Evolutionary conservation across 805 yeast species (phyloP).

Genomic region (Metschnikowia borealis): DNA sequence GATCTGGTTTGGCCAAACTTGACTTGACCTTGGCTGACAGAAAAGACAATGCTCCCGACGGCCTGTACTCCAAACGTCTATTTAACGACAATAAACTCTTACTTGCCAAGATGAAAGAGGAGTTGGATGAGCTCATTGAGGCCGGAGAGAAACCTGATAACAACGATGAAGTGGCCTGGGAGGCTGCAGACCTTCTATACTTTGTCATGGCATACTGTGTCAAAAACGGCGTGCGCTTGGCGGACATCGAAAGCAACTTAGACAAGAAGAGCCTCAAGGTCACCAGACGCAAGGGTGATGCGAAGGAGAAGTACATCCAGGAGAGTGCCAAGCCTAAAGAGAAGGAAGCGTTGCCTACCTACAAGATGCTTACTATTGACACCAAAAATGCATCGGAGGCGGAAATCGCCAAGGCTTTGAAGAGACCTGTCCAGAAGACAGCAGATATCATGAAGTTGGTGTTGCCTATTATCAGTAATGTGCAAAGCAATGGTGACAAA

Average conservation of each 20-base stretch:
- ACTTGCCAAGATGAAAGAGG: constrained; percentile 87
- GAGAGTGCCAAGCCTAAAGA: constrained; percentile 9
- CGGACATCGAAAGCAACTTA: constrained; percentile 80
- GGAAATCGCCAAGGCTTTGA: constrained; percentile 56
- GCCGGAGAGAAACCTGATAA: constrained; percentile 50
- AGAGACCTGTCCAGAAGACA: constrained; percentile 94
- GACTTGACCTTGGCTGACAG: constrained; percentile 66
- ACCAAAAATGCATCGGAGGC: constrained; percentile 35
- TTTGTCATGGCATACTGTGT: constrained; percentile 52
- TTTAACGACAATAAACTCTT: constrained; percentile 74
- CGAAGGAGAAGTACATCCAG: constrained; percentile 66
- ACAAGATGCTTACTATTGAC: constrained; percentile 49
- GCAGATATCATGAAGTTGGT: constrained; percentile 91
- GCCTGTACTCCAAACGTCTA: constrained; percentile 90
- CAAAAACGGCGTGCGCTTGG: constrained; percentile 71
- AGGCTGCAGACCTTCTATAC: constrained; percentile 84
- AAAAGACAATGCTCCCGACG: constrained; percentile 69
- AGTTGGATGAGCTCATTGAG: constrained; percentile 91
- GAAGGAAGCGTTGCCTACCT: constrained; percentile 18
- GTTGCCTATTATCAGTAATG: constrained; percentile 80
- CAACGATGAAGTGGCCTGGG: constrained; percentile 75
- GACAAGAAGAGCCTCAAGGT: constrained; percentile 82
- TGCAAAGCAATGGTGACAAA: constrained; percentile 72
- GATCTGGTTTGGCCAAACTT: constrained; percentile 62
- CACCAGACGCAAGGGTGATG: constrained; percentile 93